These are phyloP conservation scores for Pseudocercospora musae DNA, from an alignment of 2,329 filamentous ascomycete genomes.

Conservation along the genomic window DNA sequence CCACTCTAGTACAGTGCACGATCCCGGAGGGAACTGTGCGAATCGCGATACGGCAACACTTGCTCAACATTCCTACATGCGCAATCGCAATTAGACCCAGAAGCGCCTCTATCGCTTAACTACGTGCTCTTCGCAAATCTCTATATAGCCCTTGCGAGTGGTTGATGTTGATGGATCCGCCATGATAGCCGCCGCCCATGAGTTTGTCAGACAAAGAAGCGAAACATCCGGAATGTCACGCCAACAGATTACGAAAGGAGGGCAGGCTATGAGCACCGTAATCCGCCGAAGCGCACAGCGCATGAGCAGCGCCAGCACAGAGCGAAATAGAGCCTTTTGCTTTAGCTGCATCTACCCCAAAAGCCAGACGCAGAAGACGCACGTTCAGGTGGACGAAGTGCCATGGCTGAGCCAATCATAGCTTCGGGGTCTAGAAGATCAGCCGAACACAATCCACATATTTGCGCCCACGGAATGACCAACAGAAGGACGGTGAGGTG, in stretches of 20 bases:
- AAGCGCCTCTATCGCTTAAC: background rate
- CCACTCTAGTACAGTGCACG: background rate
- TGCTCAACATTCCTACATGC: background rate
- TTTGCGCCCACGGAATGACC: slow-evolving; percentile 7
- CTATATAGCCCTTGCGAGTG: background rate
- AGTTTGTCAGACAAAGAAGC: slow-evolving; percentile 19
- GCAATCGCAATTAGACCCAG: background rate
- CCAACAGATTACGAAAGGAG: slow-evolving; percentile 4
- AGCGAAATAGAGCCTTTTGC: slow-evolving; percentile 12
- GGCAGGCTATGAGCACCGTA: background rate
- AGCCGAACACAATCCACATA: slow-evolving; percentile 10
- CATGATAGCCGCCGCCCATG: slow-evolving; percentile 16
- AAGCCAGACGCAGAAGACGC: slow-evolving; percentile 15
- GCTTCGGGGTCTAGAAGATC: slow-evolving; percentile 10
- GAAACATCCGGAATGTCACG: slow-evolving; percentile 11
- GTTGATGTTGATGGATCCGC: slow-evolving; percentile 4
- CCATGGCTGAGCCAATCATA: slow-evolving; percentile 15
- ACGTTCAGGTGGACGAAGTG: slow-evolving; percentile 10
- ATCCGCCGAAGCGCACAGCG: slow-evolving; percentile 18
- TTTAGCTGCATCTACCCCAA: slow-evolving; percentile 19
- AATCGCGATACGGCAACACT: background rate
- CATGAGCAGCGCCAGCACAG: slow-evolving; percentile 15
- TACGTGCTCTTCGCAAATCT: background rate
- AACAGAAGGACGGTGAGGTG: slow-evolving; percentile 5
- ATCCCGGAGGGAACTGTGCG: background rate